Conservation (phyloP, 1,284 basidiomycete species). For the Inonotus hispidus region DNA sequence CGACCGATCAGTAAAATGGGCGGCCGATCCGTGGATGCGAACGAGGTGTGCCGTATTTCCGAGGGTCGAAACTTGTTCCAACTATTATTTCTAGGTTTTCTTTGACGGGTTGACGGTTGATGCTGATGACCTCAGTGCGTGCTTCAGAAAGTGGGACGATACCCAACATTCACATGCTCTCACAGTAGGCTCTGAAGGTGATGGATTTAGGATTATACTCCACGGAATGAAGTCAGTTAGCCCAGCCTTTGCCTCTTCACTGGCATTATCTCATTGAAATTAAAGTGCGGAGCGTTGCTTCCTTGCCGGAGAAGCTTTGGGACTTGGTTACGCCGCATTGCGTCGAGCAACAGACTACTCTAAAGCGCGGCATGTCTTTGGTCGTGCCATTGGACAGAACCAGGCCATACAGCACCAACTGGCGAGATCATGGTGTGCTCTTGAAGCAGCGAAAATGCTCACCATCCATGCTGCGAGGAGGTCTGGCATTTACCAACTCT, state of each 20-base stretch:
- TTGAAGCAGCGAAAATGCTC: constrained; percentile 29
- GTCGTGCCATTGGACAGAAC: constrained; percentile 27
- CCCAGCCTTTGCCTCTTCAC: neutral
- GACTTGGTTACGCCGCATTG: constrained; percentile 23
- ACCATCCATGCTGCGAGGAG: constrained; percentile 26
- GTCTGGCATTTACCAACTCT: constrained; percentile 6
- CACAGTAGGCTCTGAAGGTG: constrained; percentile 31
- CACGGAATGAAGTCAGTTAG: constrained; percentile 24
- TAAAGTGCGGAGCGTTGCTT: constrained; percentile 35
- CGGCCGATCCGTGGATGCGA: constrained; percentile 32
- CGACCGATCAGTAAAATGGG: constrained; percentile 32
- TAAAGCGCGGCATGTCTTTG: constrained; percentile 26
- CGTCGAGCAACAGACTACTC: constrained; percentile 25
- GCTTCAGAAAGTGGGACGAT: neutral
- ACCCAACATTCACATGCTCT: neutral
- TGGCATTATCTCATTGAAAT: constrained; percentile 19
- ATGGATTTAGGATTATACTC: constrained; percentile 32
- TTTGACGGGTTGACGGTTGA: constrained; percentile 31
- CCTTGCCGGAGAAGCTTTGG: constrained; percentile 36
- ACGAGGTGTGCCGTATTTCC: constrained; percentile 19
- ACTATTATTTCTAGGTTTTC: constrained; percentile 21
- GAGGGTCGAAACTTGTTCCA: neutral
- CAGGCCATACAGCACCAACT: constrained; percentile 30
- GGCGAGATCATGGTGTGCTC: constrained; percentile 26
- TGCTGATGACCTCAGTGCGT: constrained; percentile 22